These are phyloP conservation scores for Arthrinium phaeospermum DNA, from an alignment of 2,329 filamentous ascomycete genomes.

Conservation along the genomic window DNA sequence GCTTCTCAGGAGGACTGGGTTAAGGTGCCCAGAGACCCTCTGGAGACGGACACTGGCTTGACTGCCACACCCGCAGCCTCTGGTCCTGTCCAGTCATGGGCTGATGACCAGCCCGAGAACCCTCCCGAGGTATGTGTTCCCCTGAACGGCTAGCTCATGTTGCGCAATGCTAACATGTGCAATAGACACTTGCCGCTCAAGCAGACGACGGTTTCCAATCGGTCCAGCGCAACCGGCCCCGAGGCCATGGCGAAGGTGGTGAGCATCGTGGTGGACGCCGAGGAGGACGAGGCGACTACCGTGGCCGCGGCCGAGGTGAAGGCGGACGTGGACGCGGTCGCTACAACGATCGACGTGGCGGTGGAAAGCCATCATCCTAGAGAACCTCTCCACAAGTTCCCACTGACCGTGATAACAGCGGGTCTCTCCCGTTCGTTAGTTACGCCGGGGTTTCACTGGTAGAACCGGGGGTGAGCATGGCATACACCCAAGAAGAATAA, in stretches of 20 bases:
- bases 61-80: conserved; percentile 64
- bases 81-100: conserved; percentile 73
- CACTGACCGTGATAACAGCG: conserved; percentile 12
- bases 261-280: conserved; percentile 32
- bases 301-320: conserved; percentile 38
- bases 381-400: conserved; percentile 29
- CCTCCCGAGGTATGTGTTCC: conserved; percentile 47
- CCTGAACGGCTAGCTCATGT: conserved; percentile 5
- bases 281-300: conserved; percentile 38
- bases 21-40: conserved; percentile 72
- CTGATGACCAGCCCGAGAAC: conserved; percentile 74
- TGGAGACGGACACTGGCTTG: conserved; percentile 74
- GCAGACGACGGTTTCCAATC: conserved; percentile 40
- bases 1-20: conserved; percentile 75
- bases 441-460: neutral
- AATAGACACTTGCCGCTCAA: conserved; percentile 33
- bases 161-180: neutral
- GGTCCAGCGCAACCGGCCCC: conserved; percentile 40
- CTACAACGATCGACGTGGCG: conserved; percentile 37
- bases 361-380: conserved; percentile 20
- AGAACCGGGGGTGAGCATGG: neutral
- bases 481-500: neutral
- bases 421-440: conserved; percentile 25
- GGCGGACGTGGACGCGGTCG: conserved; percentile 35
- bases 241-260: conserved; percentile 38